These are phyloP conservation scores for Leccinum variabile DNA, from an alignment of 1,284 basidiomycete species.

Conservation along the genomic window DNA sequence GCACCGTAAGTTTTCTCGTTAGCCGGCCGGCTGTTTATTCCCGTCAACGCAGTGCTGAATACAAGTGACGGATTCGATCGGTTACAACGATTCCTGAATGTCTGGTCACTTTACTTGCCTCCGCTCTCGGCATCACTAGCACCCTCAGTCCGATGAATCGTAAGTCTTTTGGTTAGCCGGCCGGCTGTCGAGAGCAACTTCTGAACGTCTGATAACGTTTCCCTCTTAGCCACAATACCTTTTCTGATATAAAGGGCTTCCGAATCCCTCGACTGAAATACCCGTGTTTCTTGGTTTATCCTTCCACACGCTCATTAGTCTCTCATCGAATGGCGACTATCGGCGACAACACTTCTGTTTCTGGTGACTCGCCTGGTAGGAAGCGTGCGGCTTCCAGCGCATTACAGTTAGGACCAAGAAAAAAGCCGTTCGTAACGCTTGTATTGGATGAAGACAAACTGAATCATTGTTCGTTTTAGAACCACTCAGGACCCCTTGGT, in stretches of 20 bases:
- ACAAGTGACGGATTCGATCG: too few relatives aligned
- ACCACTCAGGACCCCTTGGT: constrained; percentile 1
- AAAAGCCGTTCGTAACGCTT: background rate
- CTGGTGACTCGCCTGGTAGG: background rate
- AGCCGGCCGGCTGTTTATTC: too few relatives aligned
- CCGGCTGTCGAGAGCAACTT: background rate
- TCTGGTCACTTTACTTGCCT: too few relatives aligned
- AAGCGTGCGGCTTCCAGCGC: background rate
- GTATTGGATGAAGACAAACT: background rate
- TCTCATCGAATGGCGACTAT: background rate
- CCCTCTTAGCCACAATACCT: too few relatives aligned
- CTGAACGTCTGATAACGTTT: too few relatives aligned
- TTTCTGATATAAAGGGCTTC: too few relatives aligned
- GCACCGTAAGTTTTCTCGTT: too few relatives aligned
- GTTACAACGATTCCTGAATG: too few relatives aligned
- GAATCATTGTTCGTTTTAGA: background rate
- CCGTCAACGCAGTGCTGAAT: too few relatives aligned
- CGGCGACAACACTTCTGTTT: background rate
- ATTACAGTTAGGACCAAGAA: background rate
- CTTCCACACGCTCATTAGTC: background rate
- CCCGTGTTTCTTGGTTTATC: background rate
- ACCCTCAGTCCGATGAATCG: background rate
- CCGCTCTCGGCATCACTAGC: too few relatives aligned
- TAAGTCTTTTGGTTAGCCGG: background rate
- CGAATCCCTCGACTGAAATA: background rate